A percentile compares a stretch with the other conserved stretches of the same genome.
Conservation (phyloP, 2,329 filamentous ascomycete genomes). For the Penicillium vulpinum region DNA sequence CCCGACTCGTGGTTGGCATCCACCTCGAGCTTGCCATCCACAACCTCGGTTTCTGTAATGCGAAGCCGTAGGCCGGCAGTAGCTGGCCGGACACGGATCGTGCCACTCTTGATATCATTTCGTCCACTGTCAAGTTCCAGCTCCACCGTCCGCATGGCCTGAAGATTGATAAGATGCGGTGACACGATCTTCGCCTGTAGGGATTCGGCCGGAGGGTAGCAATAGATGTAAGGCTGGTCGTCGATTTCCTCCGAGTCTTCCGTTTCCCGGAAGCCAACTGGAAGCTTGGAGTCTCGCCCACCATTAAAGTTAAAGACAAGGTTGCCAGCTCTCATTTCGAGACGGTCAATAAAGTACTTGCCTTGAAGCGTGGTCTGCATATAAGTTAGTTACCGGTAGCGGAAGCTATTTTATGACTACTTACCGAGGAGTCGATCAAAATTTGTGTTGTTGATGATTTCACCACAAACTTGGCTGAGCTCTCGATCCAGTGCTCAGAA, state of each 20-base stretch:
- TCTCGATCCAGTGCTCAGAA: constrained; percentile 68
- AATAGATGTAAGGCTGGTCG: constrained; percentile 62
- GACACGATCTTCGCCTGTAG: constrained; percentile 68
- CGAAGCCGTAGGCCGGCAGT: constrained; percentile 61
- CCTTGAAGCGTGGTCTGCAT: constrained; percentile 55
- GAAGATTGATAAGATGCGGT: constrained; percentile 72
- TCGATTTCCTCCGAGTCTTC: constrained; percentile 43
- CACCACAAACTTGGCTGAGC: constrained; percentile 48
- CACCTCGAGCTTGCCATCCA: constrained; percentile 45
- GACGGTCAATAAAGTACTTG: constrained; percentile 70
- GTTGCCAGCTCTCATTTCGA: constrained; percentile 57
- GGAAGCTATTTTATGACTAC: constrained; percentile 11
- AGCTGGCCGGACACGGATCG: constrained; percentile 57
- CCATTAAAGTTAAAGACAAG: constrained; percentile 39
- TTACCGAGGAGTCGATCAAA: constrained; percentile 51
- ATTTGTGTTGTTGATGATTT: constrained; percentile 57
- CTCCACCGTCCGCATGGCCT: constrained; percentile 75
- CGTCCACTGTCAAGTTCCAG: constrained; percentile 71
- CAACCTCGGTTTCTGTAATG: constrained; percentile 51
- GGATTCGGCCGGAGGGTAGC: constrained; percentile 69
- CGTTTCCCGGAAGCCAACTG: constrained; percentile 38
- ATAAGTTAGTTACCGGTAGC: constrained; percentile 2
- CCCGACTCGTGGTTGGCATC: constrained; percentile 47
- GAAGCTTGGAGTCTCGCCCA: constrained; percentile 31
- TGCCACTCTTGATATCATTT: constrained; percentile 60